phyloP scores from a whole-genome alignment of 2,329 filamentous ascomycete genomes.

The Aquanectria penicillioides region DNA sequence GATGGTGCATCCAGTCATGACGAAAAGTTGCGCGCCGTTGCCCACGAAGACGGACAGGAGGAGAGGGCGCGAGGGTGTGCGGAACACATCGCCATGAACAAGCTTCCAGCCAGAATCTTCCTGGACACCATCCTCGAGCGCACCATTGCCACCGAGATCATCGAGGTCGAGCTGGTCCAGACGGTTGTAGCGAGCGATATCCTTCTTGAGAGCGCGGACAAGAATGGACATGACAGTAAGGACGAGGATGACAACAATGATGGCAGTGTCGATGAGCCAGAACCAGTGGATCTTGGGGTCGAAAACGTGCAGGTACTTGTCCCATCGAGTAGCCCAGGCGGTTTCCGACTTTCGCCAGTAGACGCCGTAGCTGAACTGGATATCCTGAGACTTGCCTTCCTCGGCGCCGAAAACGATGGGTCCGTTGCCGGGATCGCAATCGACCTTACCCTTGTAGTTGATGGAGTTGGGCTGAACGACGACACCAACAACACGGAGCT shows the following conservation, averaged over 20 bases:
- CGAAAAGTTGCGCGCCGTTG: conserved; percentile 95
- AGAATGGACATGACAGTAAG: conserved; percentile 94
- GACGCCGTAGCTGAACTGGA: conserved; percentile 92
- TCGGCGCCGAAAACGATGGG: conserved; percentile 72
- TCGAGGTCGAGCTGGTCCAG: conserved; percentile 91
- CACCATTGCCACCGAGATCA: conserved; percentile 82
- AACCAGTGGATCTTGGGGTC: conserved; percentile 99
- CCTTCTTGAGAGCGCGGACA: conserved; percentile 87
- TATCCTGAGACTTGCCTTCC: conserved; percentile 60
- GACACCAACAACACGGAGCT: conserved; percentile 91
- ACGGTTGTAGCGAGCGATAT: conserved; percentile 96
- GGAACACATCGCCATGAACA: conserved; percentile 97
- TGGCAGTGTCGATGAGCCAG: conserved; percentile 93
- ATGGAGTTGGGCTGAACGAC: conserved; percentile 84
- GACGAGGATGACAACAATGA: conserved; percentile 92
- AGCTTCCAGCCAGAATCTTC: conserved; percentile 99
- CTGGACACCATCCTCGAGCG: conserved; percentile 89
- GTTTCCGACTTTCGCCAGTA: conserved; percentile 87
- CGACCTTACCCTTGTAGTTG: conserved; percentile 64
- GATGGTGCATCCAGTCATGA: conserved; percentile 96
- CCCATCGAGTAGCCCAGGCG: conserved; percentile 96
- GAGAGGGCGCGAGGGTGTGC: conserved; percentile 83
- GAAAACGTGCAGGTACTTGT: conserved; percentile 97
- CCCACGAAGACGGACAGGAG: conserved; percentile 89
- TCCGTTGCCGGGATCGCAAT: conserved; percentile 69